Evolutionary conservation across 176 grass and related monocot genomes (phyloP), one percentile per base, ranked within the genome.

Genomic region (Rhipidocladum racemiflorum): DNA sequence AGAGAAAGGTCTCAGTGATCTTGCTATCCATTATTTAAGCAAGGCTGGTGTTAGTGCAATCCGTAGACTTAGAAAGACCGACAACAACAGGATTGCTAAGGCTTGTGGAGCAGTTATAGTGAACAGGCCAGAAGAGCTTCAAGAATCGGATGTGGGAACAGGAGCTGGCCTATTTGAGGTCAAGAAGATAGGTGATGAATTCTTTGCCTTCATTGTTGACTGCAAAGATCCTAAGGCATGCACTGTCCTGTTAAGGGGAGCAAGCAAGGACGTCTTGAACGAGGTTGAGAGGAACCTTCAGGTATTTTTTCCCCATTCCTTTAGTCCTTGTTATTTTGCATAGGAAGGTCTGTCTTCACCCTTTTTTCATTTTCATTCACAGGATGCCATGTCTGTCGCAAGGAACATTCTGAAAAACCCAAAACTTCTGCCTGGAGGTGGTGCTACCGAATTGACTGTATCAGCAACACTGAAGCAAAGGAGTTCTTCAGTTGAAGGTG

Each of bases 171-270:
- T 99, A 54, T 99, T 95, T 80, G 92, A 99, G 89, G 74, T 99
- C 44, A 99, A 99, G 84, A 99, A 99, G 86, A 88, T 99, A 68
- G 92, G 92, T 61, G 96, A 99, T 70, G 96, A 99, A 44, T 99
- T 93, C 67, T 99, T 99, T 66, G 67, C 92, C 34, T 99, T 85
- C 85, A 93, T 99, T 68, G 87, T 99, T 1, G 92, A 99, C 51
- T 99, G 96, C 87, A 89, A 93, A 89, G 91, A 99, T 87, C 96
- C 96, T 56, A 99, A 99, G 67, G 96, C 96, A 62, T 99, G 96
- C 74, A 93, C 96, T 76, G 96, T 99, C 75, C 89, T 99, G 42
- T 78, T 99, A 49, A 93, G 96, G 81, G 96, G 96, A 82, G 92
- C 96, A 50, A 99, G 96, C 60, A 99, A 99, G 83, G 96, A 99